phyloP scores from a whole-genome alignment of 1,139 yeast species.

The Magnusiomyces magnusii region DNA sequence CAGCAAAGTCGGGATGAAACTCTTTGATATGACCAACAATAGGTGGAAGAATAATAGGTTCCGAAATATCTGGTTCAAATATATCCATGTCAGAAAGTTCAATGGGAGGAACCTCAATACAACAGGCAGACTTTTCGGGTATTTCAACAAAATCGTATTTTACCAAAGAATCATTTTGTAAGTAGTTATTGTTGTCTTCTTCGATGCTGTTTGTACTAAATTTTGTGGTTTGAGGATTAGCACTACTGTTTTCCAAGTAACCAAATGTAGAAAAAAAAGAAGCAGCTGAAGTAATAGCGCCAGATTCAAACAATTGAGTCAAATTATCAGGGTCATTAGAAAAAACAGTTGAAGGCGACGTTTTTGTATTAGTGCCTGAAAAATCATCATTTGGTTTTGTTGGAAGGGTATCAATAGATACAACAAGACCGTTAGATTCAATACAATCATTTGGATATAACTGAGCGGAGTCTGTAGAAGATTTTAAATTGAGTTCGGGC shows the following conservation, averaged over 20 bases:
- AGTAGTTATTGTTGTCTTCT: not conserved
- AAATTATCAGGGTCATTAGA: not conserved
- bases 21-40: slow-evolving; percentile 27
- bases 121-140: slow-evolving; percentile 7
- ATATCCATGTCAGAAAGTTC: slow-evolving; percentile 2
- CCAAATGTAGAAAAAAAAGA: not conserved
- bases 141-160: slow-evolving; percentile 8
- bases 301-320: not conserved
- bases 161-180: not conserved
- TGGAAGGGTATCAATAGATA: not conserved
- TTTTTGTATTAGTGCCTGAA: not conserved
- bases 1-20: slow-evolving; percentile 27
- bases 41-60: slow-evolving; percentile 24
- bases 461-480: too few species aligned
- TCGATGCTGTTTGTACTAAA: not conserved
- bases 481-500: too few species aligned
- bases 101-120: slow-evolving; percentile 10
- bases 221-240: not conserved
- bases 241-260: not conserved
- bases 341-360: not conserved
- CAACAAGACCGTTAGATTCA: not conserved
- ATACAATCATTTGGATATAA: not conserved
- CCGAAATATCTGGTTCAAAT: not conserved
- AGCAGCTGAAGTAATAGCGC: not conserved
- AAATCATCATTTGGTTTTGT: not conserved